A percentile compares a stretch with the other conserved stretches of the same genome.
Evolutionary conservation across 1,284 basidiomycete species (phyloP).

Genomic region (Ganoderma boninense): DNA sequence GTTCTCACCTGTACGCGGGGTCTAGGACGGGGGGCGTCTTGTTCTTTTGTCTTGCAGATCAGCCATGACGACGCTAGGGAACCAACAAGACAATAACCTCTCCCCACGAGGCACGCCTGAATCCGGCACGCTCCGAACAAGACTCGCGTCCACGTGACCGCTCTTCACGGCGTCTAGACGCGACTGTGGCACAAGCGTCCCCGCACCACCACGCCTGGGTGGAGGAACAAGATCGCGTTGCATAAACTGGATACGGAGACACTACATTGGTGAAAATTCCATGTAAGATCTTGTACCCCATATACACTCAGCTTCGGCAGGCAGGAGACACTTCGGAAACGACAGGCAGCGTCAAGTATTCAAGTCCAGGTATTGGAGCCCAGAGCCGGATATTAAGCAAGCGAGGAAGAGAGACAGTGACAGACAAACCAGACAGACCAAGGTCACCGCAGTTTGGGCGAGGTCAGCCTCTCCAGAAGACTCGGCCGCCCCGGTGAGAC

Average conservation of each 20-base stretch:
- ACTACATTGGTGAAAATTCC: neutral
- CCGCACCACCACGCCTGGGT: no score
- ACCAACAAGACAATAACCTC: slow-evolving; percentile 7
- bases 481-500: neutral
- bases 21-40: neutral
- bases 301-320: neutral
- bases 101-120: neutral
- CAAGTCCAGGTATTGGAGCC: neutral
- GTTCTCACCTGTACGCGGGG: neutral
- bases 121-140: neutral
- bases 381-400: neutral
- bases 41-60: slow-evolving; percentile 10
- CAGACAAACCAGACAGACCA: neutral
- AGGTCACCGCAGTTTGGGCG: neutral
- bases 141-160: slow-evolving; percentile 29
- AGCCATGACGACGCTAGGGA: slow-evolving; percentile 4
- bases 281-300: neutral
- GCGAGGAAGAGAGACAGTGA: neutral
- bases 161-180: slow-evolving; percentile 3
- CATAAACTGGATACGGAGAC: neutral
- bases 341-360: neutral
- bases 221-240: neutral
- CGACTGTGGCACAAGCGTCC: neutral
- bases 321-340: neutral
- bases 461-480: slow-evolving; percentile 1